A percentile compares a stretch with the other conserved stretches of the same genome.
Evolutionary conservation across 768 basidiomycete species (phyloP).

Genomic region (Termitomyces sp.): DNA sequence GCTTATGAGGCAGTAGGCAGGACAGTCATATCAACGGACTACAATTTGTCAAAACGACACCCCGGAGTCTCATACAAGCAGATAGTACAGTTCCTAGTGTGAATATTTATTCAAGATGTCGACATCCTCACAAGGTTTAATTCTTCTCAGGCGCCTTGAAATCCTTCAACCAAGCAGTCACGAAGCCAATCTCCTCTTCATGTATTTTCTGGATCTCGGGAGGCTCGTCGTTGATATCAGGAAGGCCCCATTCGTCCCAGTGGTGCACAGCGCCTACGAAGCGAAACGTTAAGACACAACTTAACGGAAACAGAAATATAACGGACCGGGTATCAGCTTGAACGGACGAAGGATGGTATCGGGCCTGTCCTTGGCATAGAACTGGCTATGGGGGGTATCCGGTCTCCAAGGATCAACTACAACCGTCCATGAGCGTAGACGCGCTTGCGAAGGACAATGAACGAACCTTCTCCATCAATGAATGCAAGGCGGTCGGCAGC

Average conservation of each 20-base stretch:
- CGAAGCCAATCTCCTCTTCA: constrained; percentile 75
- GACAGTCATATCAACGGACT: neutral
- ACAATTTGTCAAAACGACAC: neutral
- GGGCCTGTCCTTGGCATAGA: constrained; percentile 58
- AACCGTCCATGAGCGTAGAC: neutral
- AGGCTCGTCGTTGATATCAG: constrained; percentile 63
- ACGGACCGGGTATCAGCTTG: constrained; percentile 77
- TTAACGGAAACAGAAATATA: neutral
- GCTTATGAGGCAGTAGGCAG: neutral
- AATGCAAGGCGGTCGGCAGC: constrained; percentile 81
- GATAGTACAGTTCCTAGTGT: too few species aligned
- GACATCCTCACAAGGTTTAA: neutral
- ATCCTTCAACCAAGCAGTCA: constrained; percentile 67
- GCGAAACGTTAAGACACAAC: neutral
- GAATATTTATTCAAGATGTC: too few species aligned
- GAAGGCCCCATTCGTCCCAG: constrained; percentile 74
- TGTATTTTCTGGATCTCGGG: constrained; percentile 79
- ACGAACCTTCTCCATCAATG: constrained; percentile 79
- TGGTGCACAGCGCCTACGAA: constrained; percentile 69
- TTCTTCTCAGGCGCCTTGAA: constrained; percentile 33
- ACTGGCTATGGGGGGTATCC: constrained; percentile 73
- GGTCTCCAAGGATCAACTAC: constrained; percentile 91
- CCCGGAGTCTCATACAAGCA: neutral
- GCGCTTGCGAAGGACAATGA: neutral
- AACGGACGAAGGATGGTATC: constrained; percentile 80